Percentiles rank a stretch among this genome's conserved stretches.
Conservation (phyloP, 768 basidiomycete genomes). For the Pulveroboletus sp. region DNA sequence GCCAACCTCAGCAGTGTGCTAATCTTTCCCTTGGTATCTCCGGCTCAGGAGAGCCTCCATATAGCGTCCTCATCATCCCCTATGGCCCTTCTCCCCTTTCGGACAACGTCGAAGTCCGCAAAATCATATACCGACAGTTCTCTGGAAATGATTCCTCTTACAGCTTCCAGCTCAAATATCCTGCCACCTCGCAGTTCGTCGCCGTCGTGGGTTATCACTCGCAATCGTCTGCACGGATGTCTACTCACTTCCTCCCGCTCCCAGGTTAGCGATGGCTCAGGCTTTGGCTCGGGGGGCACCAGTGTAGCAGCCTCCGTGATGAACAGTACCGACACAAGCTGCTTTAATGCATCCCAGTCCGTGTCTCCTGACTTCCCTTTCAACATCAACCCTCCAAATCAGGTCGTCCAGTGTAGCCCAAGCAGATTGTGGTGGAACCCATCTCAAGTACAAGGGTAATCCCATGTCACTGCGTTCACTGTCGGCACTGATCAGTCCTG, state of each 20-base stretch:
- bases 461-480: background rate
- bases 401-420: constrained; percentile 58
- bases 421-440: constrained; percentile 66
- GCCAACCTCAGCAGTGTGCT: constrained; percentile 58
- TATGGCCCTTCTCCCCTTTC: constrained; percentile 57
- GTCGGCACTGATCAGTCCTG: background rate
- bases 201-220: constrained; percentile 53
- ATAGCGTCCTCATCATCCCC: constrained; percentile 62
- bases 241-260: background rate
- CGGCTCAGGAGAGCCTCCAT: constrained; percentile 64
- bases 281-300: constrained; percentile 72
- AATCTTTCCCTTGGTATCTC: constrained; percentile 55
- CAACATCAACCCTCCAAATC: constrained; percentile 55
- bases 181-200: constrained; percentile 66
- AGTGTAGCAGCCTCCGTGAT: constrained; percentile 59
- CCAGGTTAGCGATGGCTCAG: constrained; percentile 54
- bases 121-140: constrained; percentile 54
- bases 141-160: constrained; percentile 34
- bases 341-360: constrained; percentile 48
- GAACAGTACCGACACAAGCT: constrained; percentile 47
- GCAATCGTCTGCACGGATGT: background rate
- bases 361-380: constrained; percentile 56
- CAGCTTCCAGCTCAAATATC: constrained; percentile 58
- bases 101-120: constrained; percentile 60
- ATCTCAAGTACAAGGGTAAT: constrained; percentile 49